Conservation (phyloP, 1,284 basidiomycete genomes). For the Trametes sp. region DNA sequence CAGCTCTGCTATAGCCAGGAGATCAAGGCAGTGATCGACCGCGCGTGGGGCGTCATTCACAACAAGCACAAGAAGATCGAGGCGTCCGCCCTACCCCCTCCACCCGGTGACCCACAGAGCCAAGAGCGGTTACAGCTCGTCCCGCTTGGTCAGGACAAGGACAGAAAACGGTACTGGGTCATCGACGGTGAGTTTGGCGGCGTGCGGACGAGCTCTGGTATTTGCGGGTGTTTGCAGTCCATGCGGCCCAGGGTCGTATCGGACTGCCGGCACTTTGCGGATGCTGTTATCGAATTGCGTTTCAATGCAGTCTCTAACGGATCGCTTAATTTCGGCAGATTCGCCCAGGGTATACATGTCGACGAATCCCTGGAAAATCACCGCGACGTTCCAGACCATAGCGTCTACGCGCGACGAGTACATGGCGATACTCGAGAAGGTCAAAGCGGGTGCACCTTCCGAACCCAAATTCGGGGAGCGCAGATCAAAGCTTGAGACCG, state of each 20-base stretch:
- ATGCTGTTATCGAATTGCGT: slow-evolving; percentile 23
- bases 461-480: slow-evolving; percentile 56
- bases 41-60: slow-evolving; percentile 82
- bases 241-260: slow-evolving; percentile 44
- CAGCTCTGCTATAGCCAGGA: slow-evolving; percentile 73
- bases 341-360: slow-evolving; percentile 82
- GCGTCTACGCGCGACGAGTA: slow-evolving; percentile 78
- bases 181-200: slow-evolving; percentile 75
- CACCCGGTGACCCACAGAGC: slow-evolving; percentile 64
- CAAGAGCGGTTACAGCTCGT: slow-evolving; percentile 66
- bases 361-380: slow-evolving; percentile 86
- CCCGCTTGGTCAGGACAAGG: slow-evolving; percentile 76
- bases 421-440: slow-evolving; percentile 60
- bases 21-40: slow-evolving; percentile 76
- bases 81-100: slow-evolving; percentile 56
- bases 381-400: slow-evolving; percentile 72
- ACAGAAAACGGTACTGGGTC: slow-evolving; percentile 80
- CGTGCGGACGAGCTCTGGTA: slow-evolving; percentile 48
- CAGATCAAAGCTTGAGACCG: slow-evolving; percentile 59
- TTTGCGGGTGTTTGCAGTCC: slow-evolving; percentile 74
- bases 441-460: slow-evolving; percentile 61
- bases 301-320: slow-evolving; percentile 34
- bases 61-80: slow-evolving; percentile 84
- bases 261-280: slow-evolving; percentile 33
- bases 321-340: slow-evolving; percentile 56